phyloP scores from a whole-genome alignment of 2,329 filamentous ascomycete genomes.

The Aspergillus chevalieri region DNA sequence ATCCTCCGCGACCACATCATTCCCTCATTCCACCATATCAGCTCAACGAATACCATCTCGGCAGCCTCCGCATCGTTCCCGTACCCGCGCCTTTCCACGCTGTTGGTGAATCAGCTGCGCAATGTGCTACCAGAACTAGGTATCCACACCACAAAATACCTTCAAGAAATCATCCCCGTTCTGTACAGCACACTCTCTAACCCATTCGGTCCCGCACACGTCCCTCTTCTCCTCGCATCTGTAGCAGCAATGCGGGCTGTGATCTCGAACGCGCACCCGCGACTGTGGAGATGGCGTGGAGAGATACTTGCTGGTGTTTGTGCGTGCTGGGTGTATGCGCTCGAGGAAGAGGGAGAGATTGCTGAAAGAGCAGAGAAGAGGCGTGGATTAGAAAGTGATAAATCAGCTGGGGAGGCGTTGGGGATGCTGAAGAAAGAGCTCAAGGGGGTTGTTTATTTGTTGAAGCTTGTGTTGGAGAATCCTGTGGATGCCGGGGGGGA shows the following conservation, averaged over 20 bases:
- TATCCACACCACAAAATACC: slow-evolving; percentile 33
- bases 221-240: slow-evolving; percentile 50
- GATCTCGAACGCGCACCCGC: slow-evolving; percentile 62
- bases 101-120: slow-evolving; percentile 27
- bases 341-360: slow-evolving; percentile 27
- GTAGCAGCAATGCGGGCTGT: slow-evolving; percentile 51
- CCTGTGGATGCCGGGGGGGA: slow-evolving; percentile 14
- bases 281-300: slow-evolving; percentile 57
- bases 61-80: slow-evolving; percentile 39
- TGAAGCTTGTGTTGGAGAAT: slow-evolving; percentile 27
- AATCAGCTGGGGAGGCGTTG: slow-evolving; percentile 6
- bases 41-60: slow-evolving; percentile 37
- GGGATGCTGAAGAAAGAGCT: slow-evolving; percentile 21
- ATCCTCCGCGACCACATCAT: slow-evolving; percentile 31
- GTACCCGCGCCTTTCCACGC: slow-evolving; percentile 44
- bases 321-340: slow-evolving; percentile 57
- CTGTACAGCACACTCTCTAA: slow-evolving; percentile 60
- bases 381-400: background rate
- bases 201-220: slow-evolving; percentile 57
- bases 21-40: slow-evolving; percentile 41
- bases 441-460: slow-evolving; percentile 19
- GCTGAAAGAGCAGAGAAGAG: background rate
- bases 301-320: slow-evolving; percentile 59
- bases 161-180: slow-evolving; percentile 61
- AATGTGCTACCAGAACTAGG: slow-evolving; percentile 26